phyloP scores from a whole-genome alignment of 129 eudicot genomes.

The Centrapalus pauciflorus region DNA sequence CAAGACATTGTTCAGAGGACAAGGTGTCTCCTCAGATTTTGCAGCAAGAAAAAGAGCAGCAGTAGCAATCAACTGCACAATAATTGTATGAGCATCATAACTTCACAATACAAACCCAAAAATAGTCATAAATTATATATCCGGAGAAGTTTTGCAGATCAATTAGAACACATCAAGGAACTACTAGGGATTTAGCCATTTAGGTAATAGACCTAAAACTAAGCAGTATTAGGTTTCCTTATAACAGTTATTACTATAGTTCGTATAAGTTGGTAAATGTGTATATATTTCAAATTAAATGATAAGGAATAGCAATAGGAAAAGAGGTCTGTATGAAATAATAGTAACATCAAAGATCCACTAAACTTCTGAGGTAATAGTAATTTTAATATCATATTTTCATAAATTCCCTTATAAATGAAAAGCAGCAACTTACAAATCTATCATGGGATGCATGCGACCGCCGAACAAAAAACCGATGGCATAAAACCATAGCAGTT shows the following conservation, averaged over 20 bases:
- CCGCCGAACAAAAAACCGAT: slow-evolving; percentile 80
- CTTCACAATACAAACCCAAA: background rate
- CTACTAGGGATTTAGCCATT: background rate
- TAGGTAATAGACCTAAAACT: background rate
- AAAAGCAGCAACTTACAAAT: slow-evolving; percentile 59
- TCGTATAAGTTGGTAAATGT: background rate
- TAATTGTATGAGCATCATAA: background rate
- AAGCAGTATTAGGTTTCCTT: background rate
- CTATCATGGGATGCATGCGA: slow-evolving; percentile 98
- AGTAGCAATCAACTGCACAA: slow-evolving; percentile 74
- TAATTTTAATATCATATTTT: background rate
- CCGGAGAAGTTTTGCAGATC: background rate
- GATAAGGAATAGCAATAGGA: background rate
- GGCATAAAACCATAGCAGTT: slow-evolving; percentile 93
- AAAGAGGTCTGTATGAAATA: background rate
- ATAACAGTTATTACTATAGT: too few species aligned
- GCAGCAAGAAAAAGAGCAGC: slow-evolving; percentile 94
- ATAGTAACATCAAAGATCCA: background rate
- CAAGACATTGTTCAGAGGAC: slow-evolving; percentile 71
- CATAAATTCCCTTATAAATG: slow-evolving; percentile 2
- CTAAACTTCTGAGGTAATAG: background rate
- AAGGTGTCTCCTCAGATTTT: slow-evolving; percentile 90
- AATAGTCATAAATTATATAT: background rate
- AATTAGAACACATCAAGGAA: background rate
- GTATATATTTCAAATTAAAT: background rate